Conservation (phyloP, 2,329 filamentous ascomycete species). For the Ophiostoma ips region DNA sequence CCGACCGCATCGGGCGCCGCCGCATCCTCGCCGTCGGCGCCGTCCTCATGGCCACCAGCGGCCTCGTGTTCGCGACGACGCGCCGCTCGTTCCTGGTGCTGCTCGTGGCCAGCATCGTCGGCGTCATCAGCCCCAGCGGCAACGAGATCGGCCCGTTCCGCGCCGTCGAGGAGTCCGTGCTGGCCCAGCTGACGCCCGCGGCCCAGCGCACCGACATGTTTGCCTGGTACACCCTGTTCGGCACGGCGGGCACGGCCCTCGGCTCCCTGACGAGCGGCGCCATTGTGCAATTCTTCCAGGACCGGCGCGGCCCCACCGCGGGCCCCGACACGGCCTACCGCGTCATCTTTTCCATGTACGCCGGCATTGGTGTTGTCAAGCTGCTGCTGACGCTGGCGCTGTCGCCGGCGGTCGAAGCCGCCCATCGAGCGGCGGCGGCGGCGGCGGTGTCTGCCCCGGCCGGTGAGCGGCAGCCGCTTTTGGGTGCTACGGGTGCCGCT, state of each 20-base stretch:
- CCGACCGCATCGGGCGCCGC: conserved; percentile 39
- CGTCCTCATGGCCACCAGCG: conserved; percentile 39
- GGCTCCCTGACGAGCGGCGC: conserved; percentile 48
- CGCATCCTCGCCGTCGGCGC: conserved; percentile 40
- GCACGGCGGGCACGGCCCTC: conserved; percentile 44
- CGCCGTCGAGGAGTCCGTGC: conserved; percentile 46
- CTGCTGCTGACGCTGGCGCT: conserved; percentile 36
- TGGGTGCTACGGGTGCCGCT: no score
- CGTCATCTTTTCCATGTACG: conserved; percentile 43
- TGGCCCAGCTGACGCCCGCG: conserved; percentile 39
- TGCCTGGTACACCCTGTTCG: conserved; percentile 47
- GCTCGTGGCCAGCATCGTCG: conserved; percentile 41
- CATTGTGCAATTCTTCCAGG: conserved; percentile 36
- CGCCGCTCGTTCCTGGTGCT: conserved; percentile 41
- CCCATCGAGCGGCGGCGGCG: conserved; percentile 14
- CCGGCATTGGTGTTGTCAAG: conserved; percentile 42
- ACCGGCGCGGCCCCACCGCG: background rate
- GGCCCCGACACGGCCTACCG: conserved; percentile 29
- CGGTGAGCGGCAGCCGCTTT: background rate
- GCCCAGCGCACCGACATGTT: conserved; percentile 39
- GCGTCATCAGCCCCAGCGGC: conserved; percentile 50
- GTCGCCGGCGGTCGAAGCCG: conserved; percentile 20
- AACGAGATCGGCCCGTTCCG: conserved; percentile 51
- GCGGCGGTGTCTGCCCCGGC: background rate
- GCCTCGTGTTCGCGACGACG: conserved; percentile 37